Evolutionary conservation across 495 filamentous ascomycete genomes (phyloP).

Genomic region (Aspergillus hancockii): DNA sequence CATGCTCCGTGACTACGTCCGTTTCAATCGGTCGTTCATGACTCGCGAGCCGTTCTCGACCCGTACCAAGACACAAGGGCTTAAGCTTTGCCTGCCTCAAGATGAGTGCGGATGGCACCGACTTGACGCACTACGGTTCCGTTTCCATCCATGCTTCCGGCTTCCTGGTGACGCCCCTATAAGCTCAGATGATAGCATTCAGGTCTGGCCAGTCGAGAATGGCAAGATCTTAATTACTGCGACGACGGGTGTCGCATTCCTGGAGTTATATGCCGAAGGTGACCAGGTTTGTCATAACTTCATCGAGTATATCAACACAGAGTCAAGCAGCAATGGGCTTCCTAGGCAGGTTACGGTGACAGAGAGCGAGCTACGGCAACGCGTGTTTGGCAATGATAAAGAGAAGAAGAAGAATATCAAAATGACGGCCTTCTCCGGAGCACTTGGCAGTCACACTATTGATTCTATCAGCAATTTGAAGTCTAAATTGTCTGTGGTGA

Average conservation of each 20-base stretch:
- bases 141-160: slow-evolving; percentile 87
- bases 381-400: slow-evolving; percentile 61
- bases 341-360: slow-evolving; percentile 72
- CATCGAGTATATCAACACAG: slow-evolving; percentile 72
- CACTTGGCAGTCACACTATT: slow-evolving; percentile 69
- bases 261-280: slow-evolving; percentile 77
- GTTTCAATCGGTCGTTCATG: slow-evolving; percentile 79
- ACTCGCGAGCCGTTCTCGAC: slow-evolving; percentile 79
- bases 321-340: slow-evolving; percentile 57
- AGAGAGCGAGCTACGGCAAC: slow-evolving; percentile 71
- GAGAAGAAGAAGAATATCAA: slow-evolving; percentile 71
- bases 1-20: slow-evolving; percentile 85
- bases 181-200: slow-evolving; percentile 73
- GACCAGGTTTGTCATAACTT: slow-evolving; percentile 74
- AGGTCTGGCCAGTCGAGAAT: slow-evolving; percentile 84
- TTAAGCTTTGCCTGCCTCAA: slow-evolving; percentile 65
- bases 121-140: slow-evolving; percentile 82
- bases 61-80: slow-evolving; percentile 75
- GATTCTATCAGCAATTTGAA: slow-evolving; percentile 68
- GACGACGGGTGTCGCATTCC: slow-evolving; percentile 73
- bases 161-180: slow-evolving; percentile 72
- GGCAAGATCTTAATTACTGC: slow-evolving; percentile 80
- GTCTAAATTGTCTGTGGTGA: slow-evolving; percentile 70
- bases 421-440: slow-evolving; percentile 71
- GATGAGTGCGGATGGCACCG: slow-evolving; percentile 90